A percentile compares a stretch with the other conserved stretches of the same genome.
These are phyloP conservation scores for Talaromyces sp. DNA, from an alignment of 2,329 filamentous ascomycete genomes.

Conservation along the genomic window DNA sequence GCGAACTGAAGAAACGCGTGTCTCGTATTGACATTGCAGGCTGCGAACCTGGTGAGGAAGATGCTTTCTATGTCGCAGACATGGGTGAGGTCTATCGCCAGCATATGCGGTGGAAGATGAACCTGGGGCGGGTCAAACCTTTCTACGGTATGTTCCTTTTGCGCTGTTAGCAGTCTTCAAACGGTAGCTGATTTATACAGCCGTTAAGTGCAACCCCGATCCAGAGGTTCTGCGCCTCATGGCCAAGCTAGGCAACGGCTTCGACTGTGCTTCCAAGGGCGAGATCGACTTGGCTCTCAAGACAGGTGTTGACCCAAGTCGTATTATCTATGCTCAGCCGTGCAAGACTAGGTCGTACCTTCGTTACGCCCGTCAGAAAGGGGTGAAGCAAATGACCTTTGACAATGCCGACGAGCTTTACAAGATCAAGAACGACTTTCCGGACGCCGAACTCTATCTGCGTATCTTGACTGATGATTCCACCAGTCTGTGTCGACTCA, in stretches of 20 bases:
- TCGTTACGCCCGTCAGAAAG: slow-evolving; percentile 75
- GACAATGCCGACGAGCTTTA: slow-evolving; percentile 97
- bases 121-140: slow-evolving; percentile 84
- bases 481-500: slow-evolving; percentile 86
- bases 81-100: slow-evolving; percentile 98
- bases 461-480: slow-evolving; percentile 97
- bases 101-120: slow-evolving; percentile 96
- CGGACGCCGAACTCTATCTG: slow-evolving; percentile 82
- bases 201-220: slow-evolving; percentile 98
- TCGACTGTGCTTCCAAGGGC: slow-evolving; percentile 95
- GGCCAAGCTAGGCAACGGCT: slow-evolving; percentile 82
- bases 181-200: slow-evolving; percentile 42
- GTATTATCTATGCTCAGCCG: slow-evolving; percentile 97
- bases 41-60: slow-evolving; percentile 89
- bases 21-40: slow-evolving; percentile 77
- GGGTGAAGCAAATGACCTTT: slow-evolving; percentile 98
- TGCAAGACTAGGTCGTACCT: slow-evolving; percentile 99
- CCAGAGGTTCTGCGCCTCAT: slow-evolving; percentile 82
- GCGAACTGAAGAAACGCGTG: slow-evolving; percentile 80
- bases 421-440: slow-evolving; percentile 92
- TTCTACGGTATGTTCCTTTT: slow-evolving; percentile 70
- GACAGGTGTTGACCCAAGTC: slow-evolving; percentile 75
- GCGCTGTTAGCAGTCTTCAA: neutral
- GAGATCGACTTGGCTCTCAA: slow-evolving; percentile 90
- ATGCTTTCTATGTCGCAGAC: slow-evolving; percentile 97